Conservation (phyloP, 2,329 filamentous ascomycete genomes). For the Aspergillus jensenii region DNA sequence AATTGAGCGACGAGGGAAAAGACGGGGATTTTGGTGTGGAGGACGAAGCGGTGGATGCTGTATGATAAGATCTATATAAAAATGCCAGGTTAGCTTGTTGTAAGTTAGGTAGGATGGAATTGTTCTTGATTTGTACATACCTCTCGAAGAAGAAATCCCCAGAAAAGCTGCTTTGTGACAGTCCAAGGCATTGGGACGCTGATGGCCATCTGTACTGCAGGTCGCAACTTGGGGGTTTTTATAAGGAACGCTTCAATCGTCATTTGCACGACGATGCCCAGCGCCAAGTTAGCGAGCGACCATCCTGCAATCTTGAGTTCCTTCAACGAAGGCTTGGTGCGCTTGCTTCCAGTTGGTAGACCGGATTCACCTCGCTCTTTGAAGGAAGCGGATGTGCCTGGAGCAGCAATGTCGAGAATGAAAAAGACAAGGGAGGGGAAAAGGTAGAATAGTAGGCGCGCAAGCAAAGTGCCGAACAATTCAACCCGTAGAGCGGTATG, state of each 20-base stretch:
- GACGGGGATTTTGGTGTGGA: conserved; percentile 57
- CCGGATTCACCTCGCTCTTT: conserved; percentile 64
- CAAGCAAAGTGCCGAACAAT: conserved; percentile 65
- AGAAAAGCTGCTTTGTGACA: conserved; percentile 55
- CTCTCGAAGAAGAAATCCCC: conserved; percentile 58
- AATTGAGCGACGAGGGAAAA: conserved; percentile 51
- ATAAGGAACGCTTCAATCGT: conserved; percentile 57
- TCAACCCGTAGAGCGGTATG: conserved; percentile 75
- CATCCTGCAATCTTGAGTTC: conserved; percentile 54
- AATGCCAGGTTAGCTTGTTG: neutral
- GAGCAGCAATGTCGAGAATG: conserved; percentile 68
- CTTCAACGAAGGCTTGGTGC: conserved; percentile 40
- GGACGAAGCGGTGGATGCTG: conserved; percentile 67
- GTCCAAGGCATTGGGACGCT: conserved; percentile 63
- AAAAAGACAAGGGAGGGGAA: conserved; percentile 72
- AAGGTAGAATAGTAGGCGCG: conserved; percentile 70
- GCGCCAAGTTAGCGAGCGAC: conserved; percentile 55
- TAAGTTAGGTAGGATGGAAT: neutral
- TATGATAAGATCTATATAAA: conserved; percentile 50
- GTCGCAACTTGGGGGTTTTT: conserved; percentile 52
- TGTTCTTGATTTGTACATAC: conserved; percentile 36
- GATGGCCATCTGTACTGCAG: conserved; percentile 59
- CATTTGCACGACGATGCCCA: conserved; percentile 56
- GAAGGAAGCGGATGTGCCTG: conserved; percentile 66
- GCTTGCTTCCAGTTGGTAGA: conserved; percentile 45